A percentile compares a stretch with the other conserved stretches of the same genome.
Conservation (phyloP, 2,329 filamentous ascomycete species). For the Colletotrichum sp. region DNA sequence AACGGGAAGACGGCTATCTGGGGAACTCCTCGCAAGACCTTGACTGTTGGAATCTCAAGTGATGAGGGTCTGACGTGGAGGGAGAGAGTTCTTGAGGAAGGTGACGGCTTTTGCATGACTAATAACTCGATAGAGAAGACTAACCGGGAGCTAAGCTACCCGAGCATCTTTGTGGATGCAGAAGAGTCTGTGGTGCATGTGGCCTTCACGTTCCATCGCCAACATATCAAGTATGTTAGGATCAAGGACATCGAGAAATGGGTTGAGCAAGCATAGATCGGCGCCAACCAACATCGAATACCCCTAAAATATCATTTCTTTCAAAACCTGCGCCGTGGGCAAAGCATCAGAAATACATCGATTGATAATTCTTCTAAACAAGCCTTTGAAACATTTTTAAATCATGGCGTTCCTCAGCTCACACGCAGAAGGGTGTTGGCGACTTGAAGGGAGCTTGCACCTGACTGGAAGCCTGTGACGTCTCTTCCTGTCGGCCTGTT, state of each 20-base stretch:
- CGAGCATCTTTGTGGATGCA: constrained; percentile 39
- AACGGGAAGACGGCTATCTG: constrained; percentile 45
- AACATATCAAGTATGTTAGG: constrained; percentile 44
- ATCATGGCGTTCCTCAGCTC: too few species aligned
- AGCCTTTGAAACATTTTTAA: too few species aligned
- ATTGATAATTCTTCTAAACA: too few species aligned
- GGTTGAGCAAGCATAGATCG: constrained; percentile 10
- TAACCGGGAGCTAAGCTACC: constrained; percentile 49
- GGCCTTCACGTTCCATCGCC: constrained; percentile 47
- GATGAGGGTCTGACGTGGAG: constrained; percentile 42
- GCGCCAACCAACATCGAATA: not conserved
- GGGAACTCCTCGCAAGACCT: constrained; percentile 42
- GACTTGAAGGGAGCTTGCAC: too few species aligned
- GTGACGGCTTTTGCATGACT: constrained; percentile 50
- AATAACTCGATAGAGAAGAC: constrained; percentile 46
- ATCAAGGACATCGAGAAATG: constrained; percentile 31
- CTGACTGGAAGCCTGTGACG: too few species aligned
- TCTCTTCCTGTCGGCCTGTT: too few species aligned
- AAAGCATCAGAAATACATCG: not conserved
- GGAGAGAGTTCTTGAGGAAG: constrained; percentile 43
- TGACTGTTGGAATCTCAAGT: constrained; percentile 38
- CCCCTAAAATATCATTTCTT: not conserved
- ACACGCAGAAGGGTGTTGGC: too few species aligned
- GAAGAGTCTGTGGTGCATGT: constrained; percentile 31
- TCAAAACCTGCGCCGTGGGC: not conserved